Conservation (phyloP, 1,284 basidiomycete species). For the Flammula alnicola region DNA sequence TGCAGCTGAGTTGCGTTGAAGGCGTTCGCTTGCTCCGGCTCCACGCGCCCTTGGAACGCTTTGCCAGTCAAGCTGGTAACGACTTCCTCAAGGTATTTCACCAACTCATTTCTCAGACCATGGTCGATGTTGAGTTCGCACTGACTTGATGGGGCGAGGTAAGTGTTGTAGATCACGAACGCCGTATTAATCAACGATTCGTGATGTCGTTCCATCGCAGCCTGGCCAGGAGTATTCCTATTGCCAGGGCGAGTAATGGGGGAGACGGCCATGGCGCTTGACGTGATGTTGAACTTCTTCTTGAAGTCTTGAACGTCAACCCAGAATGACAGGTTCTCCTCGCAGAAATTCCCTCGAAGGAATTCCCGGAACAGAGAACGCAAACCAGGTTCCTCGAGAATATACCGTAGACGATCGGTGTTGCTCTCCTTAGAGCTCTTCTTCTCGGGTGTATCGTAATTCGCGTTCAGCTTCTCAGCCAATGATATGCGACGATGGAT, state of each 20-base stretch:
- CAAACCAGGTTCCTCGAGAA: slow-evolving; percentile 91
- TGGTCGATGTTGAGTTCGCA: slow-evolving; percentile 99
- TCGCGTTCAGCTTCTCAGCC: slow-evolving; percentile 72
- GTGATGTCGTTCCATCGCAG: slow-evolving; percentile 97
- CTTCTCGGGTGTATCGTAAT: slow-evolving; percentile 57
- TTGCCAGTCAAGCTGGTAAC: slow-evolving; percentile 79
- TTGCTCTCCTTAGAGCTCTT: slow-evolving; percentile 82
- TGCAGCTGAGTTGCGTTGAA: slow-evolving; percentile 95
- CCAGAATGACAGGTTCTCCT: slow-evolving; percentile 98
- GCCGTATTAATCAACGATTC: slow-evolving; percentile 94
- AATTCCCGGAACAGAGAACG: slow-evolving; percentile 94
- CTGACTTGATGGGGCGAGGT: slow-evolving; percentile 92
- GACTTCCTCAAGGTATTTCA: slow-evolving; percentile 90
- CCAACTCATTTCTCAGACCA: slow-evolving; percentile 91
- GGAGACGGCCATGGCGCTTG: slow-evolving; percentile 79
- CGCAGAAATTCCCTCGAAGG: slow-evolving; percentile 93
- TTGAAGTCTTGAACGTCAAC: slow-evolving; percentile 97
- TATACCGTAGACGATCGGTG: slow-evolving; percentile 89
- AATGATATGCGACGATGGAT: slow-evolving; percentile 80
- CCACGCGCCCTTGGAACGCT: slow-evolving; percentile 76
- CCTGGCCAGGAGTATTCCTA: slow-evolving; percentile 72
- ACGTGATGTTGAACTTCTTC: slow-evolving; percentile 93
- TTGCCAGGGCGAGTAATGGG: slow-evolving; percentile 40
- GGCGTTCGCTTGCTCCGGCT: slow-evolving; percentile 75
- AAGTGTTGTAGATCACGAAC: slow-evolving; percentile 93